Conservation (phyloP, 805 yeast species). For the Suhomyces tanzawaensis region DNA sequence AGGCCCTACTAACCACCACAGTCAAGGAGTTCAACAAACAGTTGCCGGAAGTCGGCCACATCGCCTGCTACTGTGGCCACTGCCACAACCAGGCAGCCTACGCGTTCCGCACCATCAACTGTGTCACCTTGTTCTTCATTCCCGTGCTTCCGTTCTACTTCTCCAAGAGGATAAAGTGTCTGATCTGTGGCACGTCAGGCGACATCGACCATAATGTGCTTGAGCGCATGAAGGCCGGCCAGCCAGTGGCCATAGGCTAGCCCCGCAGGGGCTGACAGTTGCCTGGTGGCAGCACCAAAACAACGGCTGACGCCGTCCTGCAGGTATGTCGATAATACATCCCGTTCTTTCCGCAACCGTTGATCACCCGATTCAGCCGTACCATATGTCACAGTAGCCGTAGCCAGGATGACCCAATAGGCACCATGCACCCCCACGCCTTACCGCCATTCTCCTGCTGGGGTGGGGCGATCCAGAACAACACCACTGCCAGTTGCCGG, state of each 20-base stretch:
- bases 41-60: conserved; percentile 26
- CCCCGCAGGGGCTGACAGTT: neutral
- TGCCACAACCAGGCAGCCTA: conserved; percentile 57
- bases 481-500: too few relatives aligned
- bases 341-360: neutral
- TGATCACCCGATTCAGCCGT: conserved; percentile 2
- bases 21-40: conserved; percentile 37
- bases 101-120: conserved; percentile 52
- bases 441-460: too few relatives aligned
- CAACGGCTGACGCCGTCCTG: neutral
- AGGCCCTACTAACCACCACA: conserved; percentile 11
- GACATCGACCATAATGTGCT: conserved; percentile 23
- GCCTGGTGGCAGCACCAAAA: neutral
- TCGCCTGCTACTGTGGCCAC: conserved; percentile 50
- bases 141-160: conserved; percentile 54
- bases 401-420: too few relatives aligned
- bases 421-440: too few relatives aligned
- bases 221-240: conserved; percentile 27
- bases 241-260: conserved; percentile 31
- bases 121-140: conserved; percentile 52
- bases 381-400: too few relatives aligned
- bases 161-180: conserved; percentile 50
- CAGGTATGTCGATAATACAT: too few relatives aligned
- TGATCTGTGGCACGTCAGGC: conserved; percentile 47
- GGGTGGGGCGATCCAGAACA: too few relatives aligned